A percentile compares a stretch with the other conserved stretches of the same genome.
These are phyloP conservation scores for Neonectria faginata DNA, from an alignment of 2,329 filamentous ascomycete species.

Conservation along the genomic window DNA sequence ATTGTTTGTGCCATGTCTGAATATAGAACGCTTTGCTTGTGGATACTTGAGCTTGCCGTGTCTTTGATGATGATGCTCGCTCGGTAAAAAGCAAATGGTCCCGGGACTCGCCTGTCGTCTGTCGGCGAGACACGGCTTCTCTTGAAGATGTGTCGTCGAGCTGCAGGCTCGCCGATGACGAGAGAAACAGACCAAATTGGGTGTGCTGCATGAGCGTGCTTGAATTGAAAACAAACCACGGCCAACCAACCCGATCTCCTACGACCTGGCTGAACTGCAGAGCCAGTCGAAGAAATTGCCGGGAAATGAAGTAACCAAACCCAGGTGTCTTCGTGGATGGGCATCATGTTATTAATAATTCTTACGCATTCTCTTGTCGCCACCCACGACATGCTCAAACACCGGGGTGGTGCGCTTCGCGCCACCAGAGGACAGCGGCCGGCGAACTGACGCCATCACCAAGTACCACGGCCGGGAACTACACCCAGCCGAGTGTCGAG, in stretches of 20 bases:
- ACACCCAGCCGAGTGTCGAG: slow-evolving; percentile 14
- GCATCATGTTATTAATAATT: background rate
- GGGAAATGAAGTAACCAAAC: background rate
- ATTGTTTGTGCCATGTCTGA: background rate
- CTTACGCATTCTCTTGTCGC: slow-evolving; percentile 12
- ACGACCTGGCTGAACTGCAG: background rate
- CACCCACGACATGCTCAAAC: slow-evolving; percentile 27
- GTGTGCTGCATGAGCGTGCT: slow-evolving; percentile 15
- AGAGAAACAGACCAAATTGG: background rate
- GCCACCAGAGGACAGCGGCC: slow-evolving; percentile 19
- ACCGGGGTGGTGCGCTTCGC: slow-evolving; percentile 26
- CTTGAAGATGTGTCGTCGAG: background rate
- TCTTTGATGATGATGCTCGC: slow-evolving; percentile 5
- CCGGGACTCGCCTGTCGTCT: background rate
- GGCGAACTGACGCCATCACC: slow-evolving; percentile 1
- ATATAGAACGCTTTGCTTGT: background rate
- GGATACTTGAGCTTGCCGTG: background rate
- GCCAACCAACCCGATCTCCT: background rate
- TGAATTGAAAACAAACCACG: background rate
- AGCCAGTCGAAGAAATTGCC: background rate
- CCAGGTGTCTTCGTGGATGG: background rate
- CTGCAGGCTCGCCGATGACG: background rate
- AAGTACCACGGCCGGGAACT: slow-evolving; percentile 26
- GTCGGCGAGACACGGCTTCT: slow-evolving; percentile 11
- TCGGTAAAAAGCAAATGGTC: slow-evolving; percentile 10